Evolutionary conservation across 768 basidiomycete species (phyloP).

Genomic region (Suillus spraguei): DNA sequence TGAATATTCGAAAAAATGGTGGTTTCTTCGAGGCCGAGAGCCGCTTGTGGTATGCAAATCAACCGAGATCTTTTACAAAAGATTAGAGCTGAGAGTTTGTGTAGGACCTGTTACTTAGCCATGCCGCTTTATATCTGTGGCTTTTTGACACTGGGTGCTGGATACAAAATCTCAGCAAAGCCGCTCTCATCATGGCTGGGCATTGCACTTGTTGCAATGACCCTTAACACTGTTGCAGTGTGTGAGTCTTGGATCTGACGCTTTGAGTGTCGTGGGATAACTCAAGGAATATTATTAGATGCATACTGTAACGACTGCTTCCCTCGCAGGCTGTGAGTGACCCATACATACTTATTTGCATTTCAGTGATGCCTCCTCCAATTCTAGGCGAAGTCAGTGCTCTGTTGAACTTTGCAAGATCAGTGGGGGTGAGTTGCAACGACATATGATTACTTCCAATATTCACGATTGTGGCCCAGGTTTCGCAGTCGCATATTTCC

Average conservation of each 20-base stretch:
- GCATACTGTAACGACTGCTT: slow-evolving; percentile 43
- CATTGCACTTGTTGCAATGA: slow-evolving; percentile 37
- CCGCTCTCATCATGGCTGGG: slow-evolving; percentile 45
- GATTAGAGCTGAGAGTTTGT: not conserved
- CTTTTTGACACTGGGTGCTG: slow-evolving; percentile 44
- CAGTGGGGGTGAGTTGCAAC: slow-evolving; percentile 29
- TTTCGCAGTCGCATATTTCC: slow-evolving; percentile 43
- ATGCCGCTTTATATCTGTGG: slow-evolving; percentile 44
- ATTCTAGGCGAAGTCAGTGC: slow-evolving; percentile 38
- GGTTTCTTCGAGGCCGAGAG: slow-evolving; percentile 59
- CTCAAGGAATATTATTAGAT: slow-evolving; percentile 22
- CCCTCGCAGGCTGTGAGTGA: slow-evolving; percentile 31
- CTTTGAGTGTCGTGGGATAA: not conserved
- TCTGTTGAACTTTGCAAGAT: slow-evolving; percentile 43
- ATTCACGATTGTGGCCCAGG: slow-evolving; percentile 18
- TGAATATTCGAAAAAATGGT: slow-evolving; percentile 44
- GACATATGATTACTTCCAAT: not conserved
- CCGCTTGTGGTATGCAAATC: slow-evolving; percentile 39
- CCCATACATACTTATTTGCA: not conserved
- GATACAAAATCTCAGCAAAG: slow-evolving; percentile 33
- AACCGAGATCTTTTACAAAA: not conserved
- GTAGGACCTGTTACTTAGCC: slow-evolving; percentile 41
- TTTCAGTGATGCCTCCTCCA: not conserved
- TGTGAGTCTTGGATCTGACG: slow-evolving; percentile 28
- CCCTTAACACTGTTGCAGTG: slow-evolving; percentile 43